Evolutionary conservation across 306 rosid genomes (phyloP), one percentile per base, ranked within the genome.

Genomic region (Quercus gilva): DNA sequence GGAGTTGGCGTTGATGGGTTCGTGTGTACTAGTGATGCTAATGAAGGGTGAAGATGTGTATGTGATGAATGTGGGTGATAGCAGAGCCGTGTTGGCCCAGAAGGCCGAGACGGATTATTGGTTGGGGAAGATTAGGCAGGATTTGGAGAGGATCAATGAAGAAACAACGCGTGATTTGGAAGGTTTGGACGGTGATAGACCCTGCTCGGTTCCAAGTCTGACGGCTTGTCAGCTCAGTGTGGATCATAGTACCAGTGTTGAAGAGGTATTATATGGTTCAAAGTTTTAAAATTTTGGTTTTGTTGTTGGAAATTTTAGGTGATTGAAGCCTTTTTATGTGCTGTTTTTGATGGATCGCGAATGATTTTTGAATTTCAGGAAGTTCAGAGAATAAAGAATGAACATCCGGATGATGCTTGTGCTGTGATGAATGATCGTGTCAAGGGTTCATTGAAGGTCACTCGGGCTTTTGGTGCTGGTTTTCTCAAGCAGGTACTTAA

Each of bases 21-120:
- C 99, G 1, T 96, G 99, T 86, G 98, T 93, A 35, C 96, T 96
- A n/a, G 99, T 90, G 7, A 96, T 91, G 97, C 81, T 96, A 55
- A 91, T 96, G 98, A 96, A 96, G 59, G 99, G 99, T 10, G 99
- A 93, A 15, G 97, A 96, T 82, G 94, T 96, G 67, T 96, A 91
- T 80, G 94, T 96, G 45, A 86, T 96, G 99, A 96, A 93, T 77
- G 94, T 93, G 2, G 99, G 99, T 0, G 99, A 96, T 74, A 96
- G 99, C 63, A 82, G 99, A 51, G 99, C 94, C 1, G 97, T 96
- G 15, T 31, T 96, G 84, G 98, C 94, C 6, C 98, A 91, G 78
- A 93, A 96, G 81, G 92, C 94, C 0, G 96, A 96, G 75, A 97
- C 98, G 4, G 94, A 96, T 91, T 93, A 92, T 55, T 95, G 99